phyloP scores from a whole-genome alignment of 2,329 filamentous ascomycete genomes.

The Byssochlamys sp. region DNA sequence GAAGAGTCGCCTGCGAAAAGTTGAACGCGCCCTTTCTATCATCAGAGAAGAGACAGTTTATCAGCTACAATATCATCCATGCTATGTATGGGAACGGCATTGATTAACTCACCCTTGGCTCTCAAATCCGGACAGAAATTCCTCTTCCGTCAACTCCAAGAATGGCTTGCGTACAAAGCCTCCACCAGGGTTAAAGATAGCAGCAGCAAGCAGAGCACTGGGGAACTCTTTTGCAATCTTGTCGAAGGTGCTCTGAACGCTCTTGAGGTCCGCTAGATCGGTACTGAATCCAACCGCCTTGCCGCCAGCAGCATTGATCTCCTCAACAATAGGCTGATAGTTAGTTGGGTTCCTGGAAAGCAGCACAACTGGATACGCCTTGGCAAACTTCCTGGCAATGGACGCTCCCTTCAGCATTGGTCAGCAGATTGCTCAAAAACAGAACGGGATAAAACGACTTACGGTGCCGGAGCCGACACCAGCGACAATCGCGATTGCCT shows the following conservation, averaged over 20 bases:
- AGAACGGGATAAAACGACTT: background rate
- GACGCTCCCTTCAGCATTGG: conserved; percentile 40
- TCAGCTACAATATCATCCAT: background rate
- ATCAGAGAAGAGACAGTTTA: background rate
- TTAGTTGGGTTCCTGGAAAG: conserved; percentile 50
- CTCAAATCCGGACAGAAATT: conserved; percentile 44
- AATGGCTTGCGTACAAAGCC: conserved; percentile 51
- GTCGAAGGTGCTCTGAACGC: conserved; percentile 45
- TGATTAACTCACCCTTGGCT: conserved; percentile 38
- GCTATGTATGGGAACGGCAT: background rate
- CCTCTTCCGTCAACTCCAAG: conserved; percentile 49
- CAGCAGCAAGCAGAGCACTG: conserved; percentile 38
- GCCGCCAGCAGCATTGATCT: conserved; percentile 51
- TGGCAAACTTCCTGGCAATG: conserved; percentile 51
- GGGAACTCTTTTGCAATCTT: conserved; percentile 47
- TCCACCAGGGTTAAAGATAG: conserved; percentile 53
- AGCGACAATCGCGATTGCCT: background rate
- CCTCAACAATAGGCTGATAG: conserved; percentile 46
- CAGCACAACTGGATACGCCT: conserved; percentile 50
- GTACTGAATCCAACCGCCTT: conserved; percentile 53
- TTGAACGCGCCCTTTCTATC: conserved; percentile 55
- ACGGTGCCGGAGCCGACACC: background rate
- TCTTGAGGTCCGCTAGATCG: conserved; percentile 46
- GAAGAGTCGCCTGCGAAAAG: conserved; percentile 64
- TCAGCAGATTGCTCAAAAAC: background rate